Conservation (phyloP, 441 rosid species). For the Melastoma candidum region DNA sequence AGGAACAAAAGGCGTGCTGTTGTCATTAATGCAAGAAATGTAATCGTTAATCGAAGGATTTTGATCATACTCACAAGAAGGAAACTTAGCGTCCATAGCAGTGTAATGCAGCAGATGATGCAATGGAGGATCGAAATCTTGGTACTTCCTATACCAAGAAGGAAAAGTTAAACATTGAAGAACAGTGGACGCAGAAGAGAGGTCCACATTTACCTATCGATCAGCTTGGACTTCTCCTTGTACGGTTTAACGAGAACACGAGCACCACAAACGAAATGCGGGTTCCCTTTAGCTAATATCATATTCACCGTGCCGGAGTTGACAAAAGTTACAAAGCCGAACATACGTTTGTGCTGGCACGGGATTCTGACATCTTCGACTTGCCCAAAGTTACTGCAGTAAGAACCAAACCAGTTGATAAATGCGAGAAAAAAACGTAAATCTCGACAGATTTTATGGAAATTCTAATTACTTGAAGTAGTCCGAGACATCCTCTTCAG, state of each 20-base stretch:
- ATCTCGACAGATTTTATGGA: too few species aligned
- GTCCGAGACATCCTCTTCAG: conserved; percentile 76
- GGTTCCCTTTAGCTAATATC: conserved; percentile 75
- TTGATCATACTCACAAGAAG: conserved; percentile 30
- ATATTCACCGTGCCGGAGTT: conserved; percentile 52
- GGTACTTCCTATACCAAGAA: conserved; percentile 34
- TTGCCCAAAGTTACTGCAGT: conserved; percentile 59
- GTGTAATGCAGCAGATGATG: conserved; percentile 29
- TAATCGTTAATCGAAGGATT: background rate
- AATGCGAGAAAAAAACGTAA: background rate
- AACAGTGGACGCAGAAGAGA: too few species aligned
- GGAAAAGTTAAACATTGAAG: background rate
- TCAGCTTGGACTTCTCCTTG: conserved; percentile 68
- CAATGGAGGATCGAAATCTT: conserved; percentile 33
- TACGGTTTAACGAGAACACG: conserved; percentile 95
- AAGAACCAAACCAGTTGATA: conserved; percentile 8
- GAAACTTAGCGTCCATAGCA: conserved; percentile 44
- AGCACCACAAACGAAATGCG: conserved; percentile 82
- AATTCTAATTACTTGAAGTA: conserved; percentile 44
- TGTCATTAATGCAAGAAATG: background rate
- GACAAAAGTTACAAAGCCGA: conserved; percentile 87
- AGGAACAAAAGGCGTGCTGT: conserved; percentile 1
- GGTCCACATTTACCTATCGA: conserved; percentile 35
- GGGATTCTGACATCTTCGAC: conserved; percentile 97
- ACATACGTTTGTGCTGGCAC: conserved; percentile 86